phyloP scores from a whole-genome alignment of 2,329 filamentous ascomycete species.

The Epichloe glyceriae region DNA sequence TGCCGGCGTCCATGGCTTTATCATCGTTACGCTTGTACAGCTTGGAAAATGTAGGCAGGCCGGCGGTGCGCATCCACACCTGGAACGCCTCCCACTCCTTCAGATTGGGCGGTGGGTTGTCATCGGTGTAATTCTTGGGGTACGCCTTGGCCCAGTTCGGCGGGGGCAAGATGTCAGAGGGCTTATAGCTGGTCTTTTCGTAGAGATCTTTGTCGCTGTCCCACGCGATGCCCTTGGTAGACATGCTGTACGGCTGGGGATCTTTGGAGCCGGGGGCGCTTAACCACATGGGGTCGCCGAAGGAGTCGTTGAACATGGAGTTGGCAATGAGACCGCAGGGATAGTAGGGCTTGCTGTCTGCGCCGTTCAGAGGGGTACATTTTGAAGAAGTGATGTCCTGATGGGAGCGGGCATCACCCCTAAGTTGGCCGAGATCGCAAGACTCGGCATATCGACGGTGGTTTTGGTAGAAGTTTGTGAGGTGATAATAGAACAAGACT shows the following conservation, averaged over 20 bases:
- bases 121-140: constrained; percentile 53
- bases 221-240: constrained; percentile 75
- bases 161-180: constrained; percentile 59
- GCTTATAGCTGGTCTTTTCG: constrained; percentile 52
- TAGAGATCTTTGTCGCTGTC: constrained; percentile 70
- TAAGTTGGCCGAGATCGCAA: constrained; percentile 68
- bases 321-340: constrained; percentile 95
- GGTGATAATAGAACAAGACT: constrained; percentile 85
- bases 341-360: constrained; percentile 59
- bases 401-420: constrained; percentile 51
- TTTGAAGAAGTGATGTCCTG: constrained; percentile 51
- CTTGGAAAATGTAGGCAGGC: constrained; percentile 89
- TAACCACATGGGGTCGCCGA: constrained; percentile 49
- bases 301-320: constrained; percentile 92
- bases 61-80: constrained; percentile 98
- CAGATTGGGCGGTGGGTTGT: constrained; percentile 57
- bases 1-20: constrained; percentile 51
- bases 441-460: constrained; percentile 92
- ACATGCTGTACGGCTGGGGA: constrained; percentile 56
- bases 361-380: constrained; percentile 59
- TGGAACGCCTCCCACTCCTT: constrained; percentile 74
- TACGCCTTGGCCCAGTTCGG: constrained; percentile 72
- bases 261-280: constrained; percentile 28
- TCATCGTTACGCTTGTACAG: constrained; percentile 73
- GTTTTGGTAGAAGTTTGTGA: constrained; percentile 98